Evolutionary conservation across 192 early-diverging fungal genomes (phyloP).

Genomic region (Coemansia nantahalensis): DNA sequence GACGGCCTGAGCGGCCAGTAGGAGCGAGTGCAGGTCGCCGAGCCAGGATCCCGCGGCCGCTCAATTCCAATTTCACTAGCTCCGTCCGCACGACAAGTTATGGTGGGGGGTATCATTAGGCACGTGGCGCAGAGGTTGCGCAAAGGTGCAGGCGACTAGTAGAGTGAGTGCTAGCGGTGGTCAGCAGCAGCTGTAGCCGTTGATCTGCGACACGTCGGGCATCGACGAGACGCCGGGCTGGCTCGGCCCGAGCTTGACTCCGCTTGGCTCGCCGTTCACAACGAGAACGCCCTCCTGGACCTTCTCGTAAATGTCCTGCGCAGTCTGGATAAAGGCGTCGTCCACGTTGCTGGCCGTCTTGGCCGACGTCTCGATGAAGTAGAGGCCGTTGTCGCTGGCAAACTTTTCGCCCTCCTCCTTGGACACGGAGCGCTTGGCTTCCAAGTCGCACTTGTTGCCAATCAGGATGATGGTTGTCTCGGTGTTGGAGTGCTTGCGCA

Average conservation of each 20-base stretch:
- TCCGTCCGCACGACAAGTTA: too few relatives aligned
- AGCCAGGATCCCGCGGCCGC: too few relatives aligned
- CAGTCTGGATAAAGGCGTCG: slow-evolving; percentile 74
- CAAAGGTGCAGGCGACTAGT: too few relatives aligned
- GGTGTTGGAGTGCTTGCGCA: slow-evolving; percentile 83
- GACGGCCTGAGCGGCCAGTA: too few relatives aligned
- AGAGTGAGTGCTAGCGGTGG: not conserved
- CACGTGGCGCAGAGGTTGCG: too few relatives aligned
- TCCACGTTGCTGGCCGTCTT: slow-evolving; percentile 88
- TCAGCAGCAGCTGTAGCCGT: slow-evolving; percentile 42
- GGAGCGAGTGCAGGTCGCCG: too few relatives aligned
- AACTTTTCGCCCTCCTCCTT: slow-evolving; percentile 85
- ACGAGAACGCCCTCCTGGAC: slow-evolving; percentile 74
- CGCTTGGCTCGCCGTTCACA: slow-evolving; percentile 62
- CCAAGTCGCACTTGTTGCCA: slow-evolving; percentile 92
- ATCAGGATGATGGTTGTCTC: slow-evolving; percentile 88
- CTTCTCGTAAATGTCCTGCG: slow-evolving; percentile 78
- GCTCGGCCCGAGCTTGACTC: slow-evolving; percentile 63
- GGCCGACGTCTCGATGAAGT: slow-evolving; percentile 90
- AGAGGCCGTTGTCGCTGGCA: slow-evolving; percentile 79
- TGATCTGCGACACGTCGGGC: slow-evolving; percentile 51
- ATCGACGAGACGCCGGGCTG: slow-evolving; percentile 60
- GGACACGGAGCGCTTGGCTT: slow-evolving; percentile 73
- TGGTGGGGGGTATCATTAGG: too few relatives aligned
- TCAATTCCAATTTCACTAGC: too few relatives aligned